Evolutionary conservation across 1,139 yeast species (phyloP).

Genomic region (Yamadazyma taylorii): DNA sequence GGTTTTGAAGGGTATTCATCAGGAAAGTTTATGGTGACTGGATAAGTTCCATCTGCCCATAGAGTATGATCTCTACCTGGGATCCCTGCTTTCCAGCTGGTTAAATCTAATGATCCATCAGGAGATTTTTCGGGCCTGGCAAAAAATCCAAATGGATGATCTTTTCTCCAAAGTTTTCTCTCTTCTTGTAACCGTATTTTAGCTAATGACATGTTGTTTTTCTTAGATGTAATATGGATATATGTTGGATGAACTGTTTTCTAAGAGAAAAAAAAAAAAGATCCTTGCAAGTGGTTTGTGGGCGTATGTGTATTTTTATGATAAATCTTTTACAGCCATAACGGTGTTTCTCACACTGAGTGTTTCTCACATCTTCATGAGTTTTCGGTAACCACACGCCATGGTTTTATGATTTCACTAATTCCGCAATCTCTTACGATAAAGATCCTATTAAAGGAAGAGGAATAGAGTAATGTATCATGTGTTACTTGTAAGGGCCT

Average conservation of each 20-base stretch:
- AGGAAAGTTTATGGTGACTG: conserved; percentile 80
- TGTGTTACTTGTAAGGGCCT: no score
- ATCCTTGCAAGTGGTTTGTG: no score
- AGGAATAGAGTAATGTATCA: no score
- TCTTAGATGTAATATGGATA: not conserved
- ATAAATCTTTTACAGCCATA: no score
- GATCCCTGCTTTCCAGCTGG: conserved; percentile 90
- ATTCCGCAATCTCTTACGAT: no score
- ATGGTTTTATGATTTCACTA: no score
- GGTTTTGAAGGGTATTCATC: conserved; percentile 96
- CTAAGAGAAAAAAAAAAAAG: no score
- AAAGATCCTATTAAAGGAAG: no score
- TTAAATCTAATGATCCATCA: conserved; percentile 84
- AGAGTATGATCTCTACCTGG: conserved; percentile 87
- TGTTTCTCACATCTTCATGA: no score
- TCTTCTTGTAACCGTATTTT: conserved; percentile 83
- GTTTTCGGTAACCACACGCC: no score
- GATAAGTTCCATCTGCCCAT: conserved; percentile 89
- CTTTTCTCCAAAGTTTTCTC: conserved; percentile 96
- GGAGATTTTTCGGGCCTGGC: conserved; percentile 80
- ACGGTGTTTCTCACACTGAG: no score
- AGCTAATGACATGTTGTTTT: conserved; percentile 50
- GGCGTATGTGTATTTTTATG: no score
- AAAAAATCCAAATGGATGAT: conserved; percentile 95
- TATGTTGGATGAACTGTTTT: not conserved